Evolutionary conservation across 495 filamentous ascomycete species (phyloP).

Genomic region (Daldinia bambusicola): DNA sequence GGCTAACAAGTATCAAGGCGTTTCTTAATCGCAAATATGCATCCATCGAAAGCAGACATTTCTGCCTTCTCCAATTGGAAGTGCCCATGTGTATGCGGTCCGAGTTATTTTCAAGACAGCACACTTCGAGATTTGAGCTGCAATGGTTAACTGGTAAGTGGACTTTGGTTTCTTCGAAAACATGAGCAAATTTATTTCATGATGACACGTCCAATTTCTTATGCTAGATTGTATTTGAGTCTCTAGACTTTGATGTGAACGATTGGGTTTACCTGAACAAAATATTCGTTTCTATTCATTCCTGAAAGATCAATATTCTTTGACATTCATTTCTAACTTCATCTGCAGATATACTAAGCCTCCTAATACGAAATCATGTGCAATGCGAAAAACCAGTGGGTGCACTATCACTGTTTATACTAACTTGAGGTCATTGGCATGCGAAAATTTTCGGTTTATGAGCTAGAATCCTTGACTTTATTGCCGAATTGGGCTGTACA

Average conservation of each 20-base stretch:
- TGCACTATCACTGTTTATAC: background rate
- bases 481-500: background rate
- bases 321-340: constrained; percentile 20
- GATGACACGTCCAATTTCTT: constrained; percentile 49
- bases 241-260: constrained; percentile 48
- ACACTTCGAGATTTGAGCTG: background rate
- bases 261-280: constrained; percentile 47
- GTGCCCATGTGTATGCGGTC: background rate
- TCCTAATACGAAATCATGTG: background rate
- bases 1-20: constrained; percentile 10
- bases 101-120: background rate
- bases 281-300: background rate
- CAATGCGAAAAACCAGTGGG: background rate
- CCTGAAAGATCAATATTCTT: background rate
- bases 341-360: constrained; percentile 14
- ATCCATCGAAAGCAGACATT: constrained; percentile 10
- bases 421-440: background rate
- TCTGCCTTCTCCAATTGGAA: constrained; percentile 4
- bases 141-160: constrained; percentile 17
- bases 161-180: background rate
- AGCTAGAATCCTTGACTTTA: background rate
- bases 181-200: constrained; percentile 20
- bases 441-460: background rate
- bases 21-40: constrained; percentile 1
- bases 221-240: constrained; percentile 57